These are phyloP conservation scores for Colletotrichum scovillei DNA, from an alignment of 2,329 filamentous ascomycete species.

Conservation along the genomic window DNA sequence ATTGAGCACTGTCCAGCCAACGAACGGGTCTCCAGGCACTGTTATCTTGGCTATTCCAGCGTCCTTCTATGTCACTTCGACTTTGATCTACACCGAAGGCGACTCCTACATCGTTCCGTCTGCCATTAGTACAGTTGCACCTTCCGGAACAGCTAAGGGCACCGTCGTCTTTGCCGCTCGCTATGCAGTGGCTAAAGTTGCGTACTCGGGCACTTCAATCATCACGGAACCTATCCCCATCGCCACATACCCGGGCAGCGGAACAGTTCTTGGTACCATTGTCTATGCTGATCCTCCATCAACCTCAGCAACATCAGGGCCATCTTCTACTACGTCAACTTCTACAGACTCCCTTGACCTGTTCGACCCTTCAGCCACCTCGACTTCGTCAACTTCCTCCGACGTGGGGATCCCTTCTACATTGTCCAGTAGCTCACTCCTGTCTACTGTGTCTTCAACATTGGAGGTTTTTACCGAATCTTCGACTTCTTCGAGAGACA, in stretches of 20 bases:
- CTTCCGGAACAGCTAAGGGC: not conserved
- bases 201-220: not conserved
- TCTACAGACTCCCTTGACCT: not conserved
- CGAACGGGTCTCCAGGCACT: not conserved
- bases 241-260: conserved; percentile 24
- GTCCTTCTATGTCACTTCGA: conserved; percentile 8
- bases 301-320: not conserved
- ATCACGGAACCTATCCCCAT: conserved; percentile 11
- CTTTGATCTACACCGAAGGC: not conserved
- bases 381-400: not conserved
- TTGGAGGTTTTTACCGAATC: not conserved
- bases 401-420: not conserved
- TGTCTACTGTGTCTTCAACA: not conserved
- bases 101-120: not conserved
- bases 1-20: not conserved
- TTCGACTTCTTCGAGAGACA: not conserved
- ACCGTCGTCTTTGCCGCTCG: conserved; percentile 7
- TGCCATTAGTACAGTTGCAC: not conserved
- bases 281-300: conserved; percentile 1
- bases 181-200: conserved; percentile 1
- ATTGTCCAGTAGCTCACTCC: not conserved
- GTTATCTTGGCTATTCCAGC: not conserved
- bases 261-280: conserved; percentile 22
- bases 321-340: not conserved
- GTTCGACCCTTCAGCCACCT: not conserved